Percentiles rank a stretch among this genome's conserved stretches.
These are phyloP conservation scores for Penicillium concentricum DNA, from an alignment of 2,329 filamentous ascomycete species.

Conservation along the genomic window DNA sequence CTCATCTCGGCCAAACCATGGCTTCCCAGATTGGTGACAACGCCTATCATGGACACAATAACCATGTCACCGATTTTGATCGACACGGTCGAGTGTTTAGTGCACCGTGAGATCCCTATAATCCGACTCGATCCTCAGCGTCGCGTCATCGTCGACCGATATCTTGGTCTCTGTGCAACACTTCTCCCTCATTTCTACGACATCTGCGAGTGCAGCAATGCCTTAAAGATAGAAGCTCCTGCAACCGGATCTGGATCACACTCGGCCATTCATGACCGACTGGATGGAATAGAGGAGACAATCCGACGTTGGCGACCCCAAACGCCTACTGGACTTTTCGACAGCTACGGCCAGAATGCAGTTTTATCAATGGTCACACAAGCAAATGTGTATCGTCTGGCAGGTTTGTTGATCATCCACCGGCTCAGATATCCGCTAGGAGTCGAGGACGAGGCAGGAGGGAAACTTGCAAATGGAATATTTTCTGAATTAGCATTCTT, in stretches of 20 bases:
- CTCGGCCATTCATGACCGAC: slow-evolving; percentile 13
- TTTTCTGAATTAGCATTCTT: slow-evolving; percentile 22
- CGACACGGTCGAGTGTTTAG: slow-evolving; percentile 33
- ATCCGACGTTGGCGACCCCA: slow-evolving; percentile 20
- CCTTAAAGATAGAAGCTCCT: slow-evolving; percentile 11
- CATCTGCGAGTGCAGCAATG: slow-evolving; percentile 27
- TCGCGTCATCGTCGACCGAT: slow-evolving; percentile 28
- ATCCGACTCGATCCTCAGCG: slow-evolving; percentile 22
- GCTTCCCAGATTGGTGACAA: slow-evolving; percentile 24
- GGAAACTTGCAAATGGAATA: slow-evolving; percentile 22
- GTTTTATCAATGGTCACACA: slow-evolving; percentile 31
- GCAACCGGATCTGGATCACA: slow-evolving; percentile 5
- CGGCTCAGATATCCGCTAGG: slow-evolving; percentile 33
- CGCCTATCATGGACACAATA: slow-evolving; percentile 29
- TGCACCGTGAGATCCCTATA: slow-evolving; percentile 32
- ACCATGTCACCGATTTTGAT: slow-evolving; percentile 31
- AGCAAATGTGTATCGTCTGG: slow-evolving; percentile 31
- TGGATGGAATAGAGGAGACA: slow-evolving; percentile 17
- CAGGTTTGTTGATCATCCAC: slow-evolving; percentile 31
- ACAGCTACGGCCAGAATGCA: slow-evolving; percentile 24
- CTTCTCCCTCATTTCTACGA: slow-evolving; percentile 35
- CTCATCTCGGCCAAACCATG: slow-evolving; percentile 30
- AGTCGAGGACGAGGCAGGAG: slow-evolving; percentile 24
- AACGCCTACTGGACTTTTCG: slow-evolving; percentile 15
- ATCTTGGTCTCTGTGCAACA: slow-evolving; percentile 29